phyloP scores from a whole-genome alignment of 1,284 basidiomycete species.

The Ustilago vetiveriae region DNA sequence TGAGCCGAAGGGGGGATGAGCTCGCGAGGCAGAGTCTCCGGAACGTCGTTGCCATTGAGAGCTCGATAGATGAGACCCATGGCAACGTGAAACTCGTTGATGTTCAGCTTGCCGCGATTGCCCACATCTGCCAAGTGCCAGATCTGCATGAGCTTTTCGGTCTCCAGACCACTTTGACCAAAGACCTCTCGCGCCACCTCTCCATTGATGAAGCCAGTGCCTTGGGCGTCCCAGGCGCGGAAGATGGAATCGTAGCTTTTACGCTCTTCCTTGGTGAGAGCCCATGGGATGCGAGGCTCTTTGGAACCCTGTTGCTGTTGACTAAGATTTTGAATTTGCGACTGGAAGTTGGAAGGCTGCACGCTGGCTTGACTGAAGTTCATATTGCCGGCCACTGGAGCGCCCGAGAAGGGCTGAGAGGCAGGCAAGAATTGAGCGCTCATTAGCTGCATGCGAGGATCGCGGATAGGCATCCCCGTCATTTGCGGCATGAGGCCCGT shows the following conservation, averaged over 20 bases:
- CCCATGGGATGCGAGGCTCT: constrained; percentile 85
- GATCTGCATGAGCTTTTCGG: constrained; percentile 90
- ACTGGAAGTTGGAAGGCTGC: constrained; percentile 65
- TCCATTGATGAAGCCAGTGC: constrained; percentile 87
- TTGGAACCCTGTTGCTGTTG: constrained; percentile 77
- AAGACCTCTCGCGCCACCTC: constrained; percentile 91
- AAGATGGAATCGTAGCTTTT: constrained; percentile 98
- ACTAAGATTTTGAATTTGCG: constrained; percentile 58
- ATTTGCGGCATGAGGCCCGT: constrained; percentile 65
- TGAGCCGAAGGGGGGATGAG: constrained; percentile 90
- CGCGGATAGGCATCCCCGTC: constrained; percentile 64
- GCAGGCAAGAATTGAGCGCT: constrained; percentile 66
- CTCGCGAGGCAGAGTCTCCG: constrained; percentile 85
- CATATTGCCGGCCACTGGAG: constrained; percentile 62
- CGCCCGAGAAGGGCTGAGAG: constrained; percentile 62
- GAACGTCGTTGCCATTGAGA: constrained; percentile 86
- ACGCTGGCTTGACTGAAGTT: constrained; percentile 63
- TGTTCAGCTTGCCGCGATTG: constrained; percentile 72
- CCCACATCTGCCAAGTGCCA: constrained; percentile 73
- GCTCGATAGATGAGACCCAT: constrained; percentile 95
- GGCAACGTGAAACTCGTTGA: constrained; percentile 96
- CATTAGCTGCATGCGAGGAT: constrained; percentile 66
- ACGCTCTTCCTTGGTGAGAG: constrained; percentile 87
- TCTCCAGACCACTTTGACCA: constrained; percentile 87
- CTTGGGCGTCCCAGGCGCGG: constrained; percentile 87